phyloP scores from a whole-genome alignment of 345 rosid genomes.

The Eucalyptus coolabah region DNA sequence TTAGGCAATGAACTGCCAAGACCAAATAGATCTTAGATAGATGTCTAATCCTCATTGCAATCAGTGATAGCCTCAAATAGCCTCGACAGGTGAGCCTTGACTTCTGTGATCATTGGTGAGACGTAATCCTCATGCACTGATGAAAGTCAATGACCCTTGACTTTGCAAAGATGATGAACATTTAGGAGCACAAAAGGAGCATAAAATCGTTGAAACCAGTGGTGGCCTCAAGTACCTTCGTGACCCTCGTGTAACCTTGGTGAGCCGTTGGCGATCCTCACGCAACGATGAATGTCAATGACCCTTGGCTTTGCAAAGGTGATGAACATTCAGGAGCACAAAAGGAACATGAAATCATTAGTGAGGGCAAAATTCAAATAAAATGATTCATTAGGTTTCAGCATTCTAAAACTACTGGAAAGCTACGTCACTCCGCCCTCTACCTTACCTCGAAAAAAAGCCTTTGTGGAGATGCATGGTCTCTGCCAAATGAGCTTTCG shows the following conservation, averaged over 20 bases:
- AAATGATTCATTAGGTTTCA: too few species aligned
- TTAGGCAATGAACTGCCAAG: accelerated
- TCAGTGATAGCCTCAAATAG: not conserved
- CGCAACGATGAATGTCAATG: not conserved
- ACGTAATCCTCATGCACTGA: not conserved
- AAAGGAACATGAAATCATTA: too few species aligned
- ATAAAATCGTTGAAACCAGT: not conserved
- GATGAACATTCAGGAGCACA: too few species aligned
- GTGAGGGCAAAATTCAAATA: too few species aligned
- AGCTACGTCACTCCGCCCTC: too few species aligned
- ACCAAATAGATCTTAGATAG: accelerated
- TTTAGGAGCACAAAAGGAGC: not conserved
- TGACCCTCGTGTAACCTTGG: not conserved
- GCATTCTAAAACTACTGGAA: too few species aligned
- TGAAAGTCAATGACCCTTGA: not conserved
- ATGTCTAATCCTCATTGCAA: accelerated
- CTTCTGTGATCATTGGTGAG: not conserved
- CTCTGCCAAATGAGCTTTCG: too few species aligned
- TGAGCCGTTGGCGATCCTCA: accelerated
- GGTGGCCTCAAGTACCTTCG: not conserved
- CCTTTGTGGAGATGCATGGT: too few species aligned
- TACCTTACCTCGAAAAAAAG: too few species aligned
- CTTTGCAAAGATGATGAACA: not conserved
- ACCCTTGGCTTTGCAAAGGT: not conserved
- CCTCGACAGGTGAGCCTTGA: accelerated